Evolutionary conservation across 78 protist genomes (phyloP).

Genomic region (Chrysochromulina tobinii): DNA sequence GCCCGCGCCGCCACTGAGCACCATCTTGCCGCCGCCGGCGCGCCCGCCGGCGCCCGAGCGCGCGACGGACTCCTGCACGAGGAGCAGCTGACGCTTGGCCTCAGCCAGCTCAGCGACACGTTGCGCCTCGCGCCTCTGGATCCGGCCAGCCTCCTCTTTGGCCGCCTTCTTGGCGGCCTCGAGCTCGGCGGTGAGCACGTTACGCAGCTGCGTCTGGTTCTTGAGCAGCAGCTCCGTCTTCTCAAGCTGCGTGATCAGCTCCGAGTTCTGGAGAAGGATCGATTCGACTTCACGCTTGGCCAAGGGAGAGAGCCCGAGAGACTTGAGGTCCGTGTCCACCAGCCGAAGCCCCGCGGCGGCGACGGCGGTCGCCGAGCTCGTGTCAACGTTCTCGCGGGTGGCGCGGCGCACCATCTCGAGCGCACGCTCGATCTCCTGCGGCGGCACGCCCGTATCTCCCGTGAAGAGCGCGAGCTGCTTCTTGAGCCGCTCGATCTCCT

Average conservation of each 20-base stretch:
- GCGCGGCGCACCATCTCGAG: background rate
- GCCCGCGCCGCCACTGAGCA: background rate
- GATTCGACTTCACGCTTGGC: background rate
- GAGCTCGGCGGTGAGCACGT: background rate
- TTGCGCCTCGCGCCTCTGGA: too few relatives aligned
- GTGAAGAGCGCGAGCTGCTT: background rate
- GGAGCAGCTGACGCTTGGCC: background rate
- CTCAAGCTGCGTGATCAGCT: background rate
- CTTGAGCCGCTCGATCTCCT: background rate
- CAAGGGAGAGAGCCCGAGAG: background rate
- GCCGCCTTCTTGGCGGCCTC: background rate
- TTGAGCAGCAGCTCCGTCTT: background rate
- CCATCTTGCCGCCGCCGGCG: too few relatives aligned
- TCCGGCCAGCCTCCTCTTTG: background rate
- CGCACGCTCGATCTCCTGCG: background rate
- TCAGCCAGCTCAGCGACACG: background rate
- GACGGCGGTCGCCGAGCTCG: background rate
- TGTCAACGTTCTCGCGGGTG: background rate
- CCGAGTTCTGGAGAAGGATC: background rate
- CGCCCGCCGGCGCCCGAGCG: background rate
- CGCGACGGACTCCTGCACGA: too few relatives aligned
- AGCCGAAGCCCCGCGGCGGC: background rate
- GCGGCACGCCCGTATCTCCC: slow-evolving; percentile 6
- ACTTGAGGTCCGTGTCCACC: background rate
- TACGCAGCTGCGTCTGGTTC: background rate